These are phyloP conservation scores for Fusarium graminum DNA, from an alignment of 2,329 filamentous ascomycete genomes.

Conservation along the genomic window DNA sequence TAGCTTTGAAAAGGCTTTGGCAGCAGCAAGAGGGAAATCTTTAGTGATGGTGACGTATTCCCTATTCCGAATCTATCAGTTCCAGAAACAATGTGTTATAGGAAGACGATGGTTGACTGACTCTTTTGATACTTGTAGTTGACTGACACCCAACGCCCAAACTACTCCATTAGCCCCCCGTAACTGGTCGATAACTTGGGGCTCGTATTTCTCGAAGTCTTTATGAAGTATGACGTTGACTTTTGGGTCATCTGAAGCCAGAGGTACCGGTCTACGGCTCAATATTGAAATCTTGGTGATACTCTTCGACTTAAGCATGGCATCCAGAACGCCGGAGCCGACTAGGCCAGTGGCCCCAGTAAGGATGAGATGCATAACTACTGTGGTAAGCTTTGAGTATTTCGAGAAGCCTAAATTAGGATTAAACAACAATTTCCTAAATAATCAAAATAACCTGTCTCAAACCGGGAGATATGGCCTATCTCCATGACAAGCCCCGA, in stretches of 20 bases:
- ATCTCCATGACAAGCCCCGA: slow-evolving; percentile 17
- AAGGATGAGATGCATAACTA: slow-evolving; percentile 49
- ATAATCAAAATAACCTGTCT: background rate
- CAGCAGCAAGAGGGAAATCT: slow-evolving; percentile 33
- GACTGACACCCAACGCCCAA: slow-evolving; percentile 41
- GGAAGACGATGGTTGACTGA: background rate
- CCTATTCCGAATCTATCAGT: background rate
- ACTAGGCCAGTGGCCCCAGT: slow-evolving; percentile 44
- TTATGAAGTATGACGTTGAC: slow-evolving; percentile 37
- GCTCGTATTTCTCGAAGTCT: slow-evolving; percentile 24
- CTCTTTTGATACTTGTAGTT: slow-evolving; percentile 38
- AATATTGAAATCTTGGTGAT: slow-evolving; percentile 41
- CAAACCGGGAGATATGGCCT: background rate
- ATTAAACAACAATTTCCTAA: background rate
- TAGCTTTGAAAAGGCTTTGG: slow-evolving; percentile 27
- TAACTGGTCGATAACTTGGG: slow-evolving; percentile 24
- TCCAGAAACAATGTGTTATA: background rate
- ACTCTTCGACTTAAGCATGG: slow-evolving; percentile 38
- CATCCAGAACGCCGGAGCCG: slow-evolving; percentile 36
- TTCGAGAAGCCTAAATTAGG: background rate
- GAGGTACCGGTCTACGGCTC: slow-evolving; percentile 32
- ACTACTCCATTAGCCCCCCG: slow-evolving; percentile 35
- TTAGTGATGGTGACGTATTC: slow-evolving; percentile 38
- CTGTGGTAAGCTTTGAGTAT: background rate
- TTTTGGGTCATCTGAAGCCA: slow-evolving; percentile 29